Percentiles rank a stretch among this genome's conserved stretches.
These are phyloP conservation scores for Hypoxylon lienhwacheense DNA, from an alignment of 495 filamentous ascomycete species.

Conservation along the genomic window DNA sequence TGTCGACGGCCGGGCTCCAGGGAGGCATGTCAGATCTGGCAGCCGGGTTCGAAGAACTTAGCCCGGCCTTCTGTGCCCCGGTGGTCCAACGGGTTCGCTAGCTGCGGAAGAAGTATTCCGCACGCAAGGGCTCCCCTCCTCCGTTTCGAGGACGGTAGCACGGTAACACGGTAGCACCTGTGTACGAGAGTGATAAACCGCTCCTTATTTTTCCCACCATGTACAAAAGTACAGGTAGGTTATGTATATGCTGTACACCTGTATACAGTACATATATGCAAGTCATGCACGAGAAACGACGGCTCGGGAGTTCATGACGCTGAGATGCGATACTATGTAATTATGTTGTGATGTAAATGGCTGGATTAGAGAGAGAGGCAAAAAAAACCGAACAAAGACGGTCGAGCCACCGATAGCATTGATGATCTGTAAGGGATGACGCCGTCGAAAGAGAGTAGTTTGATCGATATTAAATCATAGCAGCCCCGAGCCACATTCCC, in stretches of 20 bases:
- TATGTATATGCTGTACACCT: constrained; percentile 9
- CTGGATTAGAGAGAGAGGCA: neutral
- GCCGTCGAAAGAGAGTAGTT: constrained; percentile 18
- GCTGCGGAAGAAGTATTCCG: constrained; percentile 5
- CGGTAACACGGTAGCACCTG: neutral
- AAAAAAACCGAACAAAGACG: no score
- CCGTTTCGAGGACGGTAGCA: constrained; percentile 6
- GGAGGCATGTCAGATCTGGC: constrained; percentile 33
- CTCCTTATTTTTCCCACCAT: no score
- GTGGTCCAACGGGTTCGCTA: constrained; percentile 14
- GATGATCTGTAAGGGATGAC: constrained; percentile 22
- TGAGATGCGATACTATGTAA: no score
- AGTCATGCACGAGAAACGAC: constrained; percentile 2
- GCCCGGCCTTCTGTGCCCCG: constrained; percentile 23
- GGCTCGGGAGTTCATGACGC: constrained; percentile 1
- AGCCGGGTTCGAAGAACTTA: constrained; percentile 13
- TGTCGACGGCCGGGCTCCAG: constrained; percentile 28
- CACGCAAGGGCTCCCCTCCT: constrained; percentile 3
- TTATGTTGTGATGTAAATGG: constrained; percentile 22
- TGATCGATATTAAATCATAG: constrained; percentile 13
- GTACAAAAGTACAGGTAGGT: no score
- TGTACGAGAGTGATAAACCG: no score
- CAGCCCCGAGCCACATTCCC: constrained; percentile 7
- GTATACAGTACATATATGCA: neutral
- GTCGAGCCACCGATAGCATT: constrained; percentile 20